Conservation (phyloP, 1,284 basidiomycete species). For the Rhodotorula sp. region DNA sequence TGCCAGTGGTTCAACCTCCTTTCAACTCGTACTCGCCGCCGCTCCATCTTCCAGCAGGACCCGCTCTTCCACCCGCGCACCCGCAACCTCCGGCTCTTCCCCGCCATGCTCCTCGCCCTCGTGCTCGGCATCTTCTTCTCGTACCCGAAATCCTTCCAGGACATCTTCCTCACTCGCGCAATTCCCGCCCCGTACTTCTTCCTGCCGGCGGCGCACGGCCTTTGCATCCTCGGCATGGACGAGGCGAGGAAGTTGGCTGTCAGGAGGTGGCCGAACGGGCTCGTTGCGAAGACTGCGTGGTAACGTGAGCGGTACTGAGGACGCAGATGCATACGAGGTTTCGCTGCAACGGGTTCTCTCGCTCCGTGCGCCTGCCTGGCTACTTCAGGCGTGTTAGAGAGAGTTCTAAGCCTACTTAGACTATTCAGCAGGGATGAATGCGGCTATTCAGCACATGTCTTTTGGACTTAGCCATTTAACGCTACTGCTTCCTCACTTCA, state of each 20-base stretch:
- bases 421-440: no score
- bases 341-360: no score
- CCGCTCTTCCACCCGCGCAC: constrained; percentile 48
- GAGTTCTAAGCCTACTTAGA: no score
- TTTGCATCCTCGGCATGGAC: constrained; percentile 49
- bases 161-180: constrained; percentile 58
- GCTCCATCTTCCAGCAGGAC: constrained; percentile 56
- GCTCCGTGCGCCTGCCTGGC: no score
- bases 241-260: constrained; percentile 45
- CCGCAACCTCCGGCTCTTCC: constrained; percentile 54
- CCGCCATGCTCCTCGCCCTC: constrained; percentile 56
- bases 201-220: constrained; percentile 54
- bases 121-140: constrained; percentile 50
- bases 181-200: constrained; percentile 58
- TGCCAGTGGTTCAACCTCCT: constrained; percentile 66
- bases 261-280: background rate
- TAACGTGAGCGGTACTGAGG: background rate
- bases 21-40: constrained; percentile 56
- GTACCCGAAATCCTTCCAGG: constrained; percentile 51
- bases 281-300: background rate
- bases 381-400: no score
- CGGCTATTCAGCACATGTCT: no score
- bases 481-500: background rate
- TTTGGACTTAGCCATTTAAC: no score
- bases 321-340: no score